These are phyloP conservation scores for Stephania cephalantha DNA, from an alignment of 164 flowering plant genomes.

Conservation along the genomic window DNA sequence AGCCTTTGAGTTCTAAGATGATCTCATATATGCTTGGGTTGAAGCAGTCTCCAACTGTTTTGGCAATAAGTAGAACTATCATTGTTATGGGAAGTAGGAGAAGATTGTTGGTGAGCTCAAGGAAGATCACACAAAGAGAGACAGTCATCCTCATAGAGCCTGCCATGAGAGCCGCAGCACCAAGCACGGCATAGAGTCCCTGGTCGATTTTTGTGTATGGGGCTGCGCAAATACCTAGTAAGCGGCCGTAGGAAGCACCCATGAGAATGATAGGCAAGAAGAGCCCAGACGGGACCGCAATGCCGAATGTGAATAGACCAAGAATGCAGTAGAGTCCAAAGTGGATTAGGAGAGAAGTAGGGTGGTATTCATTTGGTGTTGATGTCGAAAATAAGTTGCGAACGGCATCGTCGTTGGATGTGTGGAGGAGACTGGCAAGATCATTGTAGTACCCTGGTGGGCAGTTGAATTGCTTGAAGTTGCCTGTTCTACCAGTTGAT, in stretches of 20 bases:
- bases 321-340: constrained; percentile 59
- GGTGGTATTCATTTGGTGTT: constrained; percentile 52
- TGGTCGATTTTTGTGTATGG: constrained; percentile 63
- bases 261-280: constrained; percentile 91
- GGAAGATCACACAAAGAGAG: constrained; percentile 89
- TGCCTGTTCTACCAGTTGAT: constrained; percentile 60
- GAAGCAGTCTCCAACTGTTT: constrained; percentile 82
- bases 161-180: constrained; percentile 92
- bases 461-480: constrained; percentile 92
- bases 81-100: constrained; percentile 78
- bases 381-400: constrained; percentile 78
- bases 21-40: constrained; percentile 85
- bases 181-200: constrained; percentile 87
- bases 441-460: constrained; percentile 82
- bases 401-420: constrained; percentile 86
- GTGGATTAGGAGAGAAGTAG: constrained; percentile 55
- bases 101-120: constrained; percentile 92
- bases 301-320: constrained; percentile 83
- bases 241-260: constrained; percentile 89
- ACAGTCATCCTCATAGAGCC: constrained; percentile 99
- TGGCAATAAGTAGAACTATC: constrained; percentile 84
- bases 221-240: constrained; percentile 66
- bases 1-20: constrained; percentile 73
- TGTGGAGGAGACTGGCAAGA: constrained; percentile 77
- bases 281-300: constrained; percentile 91